These are phyloP conservation scores for Paecilomyces fulvus DNA, from an alignment of 2,329 filamentous ascomycete species.

Conservation along the genomic window DNA sequence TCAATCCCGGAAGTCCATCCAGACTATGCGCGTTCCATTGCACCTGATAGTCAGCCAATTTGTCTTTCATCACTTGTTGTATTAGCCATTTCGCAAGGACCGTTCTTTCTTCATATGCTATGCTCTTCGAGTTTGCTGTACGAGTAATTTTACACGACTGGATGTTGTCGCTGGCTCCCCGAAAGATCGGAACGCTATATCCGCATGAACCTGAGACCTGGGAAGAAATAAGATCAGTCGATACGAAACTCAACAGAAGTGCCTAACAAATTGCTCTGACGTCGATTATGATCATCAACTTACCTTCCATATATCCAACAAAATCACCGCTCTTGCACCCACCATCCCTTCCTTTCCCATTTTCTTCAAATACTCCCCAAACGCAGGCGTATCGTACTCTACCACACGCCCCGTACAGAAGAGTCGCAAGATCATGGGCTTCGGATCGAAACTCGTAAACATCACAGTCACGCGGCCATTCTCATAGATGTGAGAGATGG, in stretches of 20 bases:
- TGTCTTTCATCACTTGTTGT: no score
- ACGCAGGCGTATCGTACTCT: slow-evolving; percentile 49
- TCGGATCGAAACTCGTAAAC: slow-evolving; percentile 57
- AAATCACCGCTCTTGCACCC: slow-evolving; percentile 52
- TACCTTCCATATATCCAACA: slow-evolving; percentile 52
- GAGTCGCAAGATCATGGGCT: slow-evolving; percentile 55
- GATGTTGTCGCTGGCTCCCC: slow-evolving; percentile 41
- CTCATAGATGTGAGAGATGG: slow-evolving; percentile 66
- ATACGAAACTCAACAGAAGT: no score
- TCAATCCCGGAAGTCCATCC: slow-evolving; percentile 52
- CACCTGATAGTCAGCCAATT: slow-evolving; percentile 40
- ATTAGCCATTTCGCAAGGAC: no score
- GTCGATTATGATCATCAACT: slow-evolving; percentile 32
- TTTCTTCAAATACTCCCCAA: slow-evolving; percentile 34
- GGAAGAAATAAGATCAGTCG: no score
- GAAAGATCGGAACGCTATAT: slow-evolving; percentile 47
- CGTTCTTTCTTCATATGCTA: no score
- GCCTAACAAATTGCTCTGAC: no score
- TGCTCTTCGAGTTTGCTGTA: no score
- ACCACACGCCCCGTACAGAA: slow-evolving; percentile 54
- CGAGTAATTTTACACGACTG: background rate
- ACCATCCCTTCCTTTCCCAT: slow-evolving; percentile 40
- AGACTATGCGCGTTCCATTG: slow-evolving; percentile 49
- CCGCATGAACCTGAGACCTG: slow-evolving; percentile 39
- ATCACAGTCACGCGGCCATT: slow-evolving; percentile 68